Conservation (phyloP, 768 basidiomycete genomes). For the Tricholoma terreum region DNA sequence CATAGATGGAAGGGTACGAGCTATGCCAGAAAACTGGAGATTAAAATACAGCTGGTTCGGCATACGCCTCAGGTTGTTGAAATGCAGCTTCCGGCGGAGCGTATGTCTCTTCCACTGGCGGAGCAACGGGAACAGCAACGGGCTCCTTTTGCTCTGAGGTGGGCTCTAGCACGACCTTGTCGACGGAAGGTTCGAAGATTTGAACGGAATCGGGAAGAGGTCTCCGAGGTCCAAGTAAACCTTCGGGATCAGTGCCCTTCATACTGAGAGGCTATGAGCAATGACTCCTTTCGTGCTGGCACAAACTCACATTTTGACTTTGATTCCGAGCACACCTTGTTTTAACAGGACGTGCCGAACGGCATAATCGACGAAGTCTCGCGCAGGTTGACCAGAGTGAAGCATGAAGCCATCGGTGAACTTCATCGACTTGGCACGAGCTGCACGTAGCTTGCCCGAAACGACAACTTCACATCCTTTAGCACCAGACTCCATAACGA, state of each 20-base stretch:
- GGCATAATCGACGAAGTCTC: slow-evolving; percentile 96
- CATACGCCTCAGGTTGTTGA: slow-evolving; percentile 39
- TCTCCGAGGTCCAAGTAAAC: slow-evolving; percentile 82
- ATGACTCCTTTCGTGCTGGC: neutral
- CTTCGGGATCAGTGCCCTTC: slow-evolving; percentile 95
- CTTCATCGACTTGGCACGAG: slow-evolving; percentile 99
- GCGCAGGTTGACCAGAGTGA: slow-evolving; percentile 95
- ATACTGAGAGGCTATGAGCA: slow-evolving; percentile 54
- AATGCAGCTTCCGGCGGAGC: slow-evolving; percentile 41
- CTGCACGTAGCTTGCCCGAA: slow-evolving; percentile 98
- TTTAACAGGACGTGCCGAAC: slow-evolving; percentile 97
- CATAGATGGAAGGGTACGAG: neutral
- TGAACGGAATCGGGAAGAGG: slow-evolving; percentile 94
- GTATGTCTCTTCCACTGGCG: slow-evolving; percentile 52
- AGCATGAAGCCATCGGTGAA: slow-evolving; percentile 99
- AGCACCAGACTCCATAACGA: slow-evolving; percentile 99
- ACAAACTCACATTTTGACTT: slow-evolving; percentile 88
- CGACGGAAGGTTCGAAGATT: slow-evolving; percentile 84
- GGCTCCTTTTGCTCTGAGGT: slow-evolving; percentile 87
- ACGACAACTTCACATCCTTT: slow-evolving; percentile 99
- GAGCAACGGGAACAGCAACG: slow-evolving; percentile 45
- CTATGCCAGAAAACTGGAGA: slow-evolving; percentile 1
- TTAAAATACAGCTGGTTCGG: slow-evolving; percentile 59
- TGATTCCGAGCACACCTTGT: slow-evolving; percentile 99
- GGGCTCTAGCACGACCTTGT: slow-evolving; percentile 88